A percentile compares a stretch with the other conserved stretches of the same genome.
Evolutionary conservation across 2,329 filamentous ascomycete species (phyloP).

Genomic region (Microdochium paspali): DNA sequence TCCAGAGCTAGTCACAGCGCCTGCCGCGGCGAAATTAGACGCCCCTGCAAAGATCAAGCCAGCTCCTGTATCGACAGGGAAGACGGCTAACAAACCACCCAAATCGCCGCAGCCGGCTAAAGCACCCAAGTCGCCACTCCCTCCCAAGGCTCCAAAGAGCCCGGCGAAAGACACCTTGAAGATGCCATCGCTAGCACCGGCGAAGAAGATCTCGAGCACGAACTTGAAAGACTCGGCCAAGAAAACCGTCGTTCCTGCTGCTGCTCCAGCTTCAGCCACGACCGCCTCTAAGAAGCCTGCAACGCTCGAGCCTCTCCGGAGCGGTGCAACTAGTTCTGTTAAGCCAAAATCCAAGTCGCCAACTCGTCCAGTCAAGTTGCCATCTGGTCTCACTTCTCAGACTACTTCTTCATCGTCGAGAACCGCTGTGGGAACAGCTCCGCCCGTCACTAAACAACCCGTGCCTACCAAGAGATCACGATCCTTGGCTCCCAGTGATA

Average conservation of each 20-base stretch:
- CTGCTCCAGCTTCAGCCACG: conserved; percentile 3
- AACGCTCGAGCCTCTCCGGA: conserved; percentile 27
- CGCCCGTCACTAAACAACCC: conserved; percentile 22
- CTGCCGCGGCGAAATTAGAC: conserved; percentile 2
- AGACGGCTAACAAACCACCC: conserved; percentile 17
- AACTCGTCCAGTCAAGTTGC: conserved; percentile 57
- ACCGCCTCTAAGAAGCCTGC: conserved; percentile 29
- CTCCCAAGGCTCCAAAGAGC: conserved; percentile 27
- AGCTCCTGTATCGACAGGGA: conserved; percentile 8
- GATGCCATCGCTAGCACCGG: conserved; percentile 18
- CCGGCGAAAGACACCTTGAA: conserved; percentile 19
- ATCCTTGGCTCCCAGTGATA: not conserved
- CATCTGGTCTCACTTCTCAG: conserved; percentile 58
- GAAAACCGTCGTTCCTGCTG: conserved; percentile 18
- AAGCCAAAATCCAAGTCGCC: conserved; percentile 59
- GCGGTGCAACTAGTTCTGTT: conserved; percentile 33
- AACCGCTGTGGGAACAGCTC: conserved; percentile 25
- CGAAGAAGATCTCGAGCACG: conserved; percentile 22
- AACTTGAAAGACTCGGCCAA: conserved; percentile 20
- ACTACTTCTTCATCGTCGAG: conserved; percentile 63
- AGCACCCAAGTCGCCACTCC: conserved; percentile 25
- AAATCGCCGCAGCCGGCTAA: conserved; percentile 19
- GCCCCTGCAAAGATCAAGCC: conserved; percentile 12
- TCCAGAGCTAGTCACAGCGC: not conserved
- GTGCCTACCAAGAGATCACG: conserved; percentile 28